Base-by-base conservation (phyloP, 352 stramenopile genomes). In the Pythium brachiatum region DNA sequence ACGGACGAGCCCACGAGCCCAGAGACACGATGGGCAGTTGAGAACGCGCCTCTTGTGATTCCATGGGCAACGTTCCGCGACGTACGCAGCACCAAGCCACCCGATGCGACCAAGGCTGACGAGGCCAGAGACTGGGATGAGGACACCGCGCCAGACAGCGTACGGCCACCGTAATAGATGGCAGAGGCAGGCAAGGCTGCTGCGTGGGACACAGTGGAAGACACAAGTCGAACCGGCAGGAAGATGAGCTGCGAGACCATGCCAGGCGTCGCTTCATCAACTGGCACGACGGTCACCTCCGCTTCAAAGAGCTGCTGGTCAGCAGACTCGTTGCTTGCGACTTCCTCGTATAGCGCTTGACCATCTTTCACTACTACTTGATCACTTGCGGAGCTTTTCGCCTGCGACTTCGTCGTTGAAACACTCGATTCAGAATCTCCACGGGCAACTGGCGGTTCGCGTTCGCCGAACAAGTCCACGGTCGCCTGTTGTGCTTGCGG, bases 121-220 rank as follows among this genome's bases (percentile, higher is more conserved):
- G 78, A 83, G 18, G 80, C 82, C 5, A 89, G 64, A 9, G 76
- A 68, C 56, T 89, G 79, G 2, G 81, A 90, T 11, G 75, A 77
- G 11, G 76, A 79, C 12, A 90, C 72, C 0, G 78, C 83, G 11
- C 75, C 78, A 5, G 67, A 80, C 12, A 92, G 71, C 60, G 82
- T 90, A 15, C 68, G 59, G 7, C 83, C 81, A 60, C 83, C 83
- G 54, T 86, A 89, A 0, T 66, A 73, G 20, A 72, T 72, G 8
- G 86, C 69, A 13, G 57, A 75, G 1, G 70, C 74, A 2, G 83
- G 83, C 41, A 90, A 72, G 7, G 79, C 62, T 6, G 73, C 79
- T 0, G 79, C 83, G 0, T 78, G 85, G 3, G 78, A 86, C 3
- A 92, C 75, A 21, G 78, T 68, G 8, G 70, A 82, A 9, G 83